Evolutionary conservation across 1,139 yeast species (phyloP), one percentile per base, ranked within the genome.

Genomic region (Pichia sp.): DNA sequence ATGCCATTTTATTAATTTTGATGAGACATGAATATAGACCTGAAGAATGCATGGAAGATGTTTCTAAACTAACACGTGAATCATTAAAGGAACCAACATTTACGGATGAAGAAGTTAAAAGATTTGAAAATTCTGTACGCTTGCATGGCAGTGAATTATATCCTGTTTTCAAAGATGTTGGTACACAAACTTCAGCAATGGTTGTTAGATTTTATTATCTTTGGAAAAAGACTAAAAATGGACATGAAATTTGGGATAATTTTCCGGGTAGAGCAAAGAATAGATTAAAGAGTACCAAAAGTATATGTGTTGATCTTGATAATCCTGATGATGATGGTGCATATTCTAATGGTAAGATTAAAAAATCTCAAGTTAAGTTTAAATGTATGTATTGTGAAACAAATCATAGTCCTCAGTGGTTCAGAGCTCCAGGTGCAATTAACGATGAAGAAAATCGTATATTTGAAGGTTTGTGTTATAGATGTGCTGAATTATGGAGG

Each of bases 401-500:
- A 0, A 60, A 65, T 7, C 60, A 59, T 6, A 80, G 90, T 0
- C 55, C 64, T 1, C 79, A 73, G 48, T 87, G 96, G 96, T 76
- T 74, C 51, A 69, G 85, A 42, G 76, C 83, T 1, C 83, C 94
- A 0, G 95, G 94, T 0, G 73, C 71, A 1, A 63, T 53, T 0
- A 33, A 24, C 8, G 42, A 43, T 26, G 45, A 39, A 23, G 36
- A 37, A 10, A 41, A 45, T 10, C 35, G 27, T 27, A 46, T 58
- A 2, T 64, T 65, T 35, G 60, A 60, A 0, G 96, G 89, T 0
- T 67, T 92, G 20, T 92, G 98, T 61, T 67, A 75, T 40, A 71
- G 97, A 45, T 92, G 98, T 68, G 96, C 97, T 0, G 71, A 82
- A 47, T 62, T 92, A 35, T 92, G 98, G 98, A 72, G 96, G 60